phyloP scores from a whole-genome alignment of 768 basidiomycete species.

The Pulveroboletus sp. region DNA sequence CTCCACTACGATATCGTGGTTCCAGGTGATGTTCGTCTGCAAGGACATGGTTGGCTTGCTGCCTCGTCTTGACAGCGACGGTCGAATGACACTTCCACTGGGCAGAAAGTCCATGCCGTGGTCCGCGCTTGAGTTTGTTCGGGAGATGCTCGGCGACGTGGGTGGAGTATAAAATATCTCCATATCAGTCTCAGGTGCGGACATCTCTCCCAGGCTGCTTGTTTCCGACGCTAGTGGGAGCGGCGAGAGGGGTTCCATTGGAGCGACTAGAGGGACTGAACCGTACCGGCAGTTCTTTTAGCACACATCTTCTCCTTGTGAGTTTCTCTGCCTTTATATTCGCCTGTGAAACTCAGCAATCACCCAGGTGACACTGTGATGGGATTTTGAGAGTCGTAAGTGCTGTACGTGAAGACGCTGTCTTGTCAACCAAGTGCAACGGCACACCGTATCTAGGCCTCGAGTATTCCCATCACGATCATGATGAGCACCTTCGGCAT shows the following conservation, averaged over 20 bases:
- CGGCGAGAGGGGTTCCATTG: constrained; percentile 11
- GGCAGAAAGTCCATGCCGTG: constrained; percentile 9
- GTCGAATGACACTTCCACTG: constrained; percentile 25
- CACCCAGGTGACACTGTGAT: constrained; percentile 25
- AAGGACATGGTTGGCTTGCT: constrained; percentile 30
- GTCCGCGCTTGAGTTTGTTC: constrained; percentile 15
- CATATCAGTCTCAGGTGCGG: constrained; percentile 32
- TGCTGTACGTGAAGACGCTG: constrained; percentile 10
- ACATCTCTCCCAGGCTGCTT: constrained; percentile 25
- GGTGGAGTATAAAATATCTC: constrained; percentile 46
- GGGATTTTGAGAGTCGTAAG: constrained; percentile 9
- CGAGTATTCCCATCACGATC: constrained; percentile 18
- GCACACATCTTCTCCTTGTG: not conserved
- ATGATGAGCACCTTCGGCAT: constrained; percentile 15
- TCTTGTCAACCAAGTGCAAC: constrained; percentile 10
- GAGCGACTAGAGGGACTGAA: constrained; percentile 3
- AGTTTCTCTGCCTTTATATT: constrained; percentile 23
- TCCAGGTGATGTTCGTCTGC: constrained; percentile 35
- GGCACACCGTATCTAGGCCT: constrained; percentile 17
- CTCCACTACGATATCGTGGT: constrained; percentile 36
- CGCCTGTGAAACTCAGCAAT: constrained; percentile 12
- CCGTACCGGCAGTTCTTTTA: constrained; percentile 5
- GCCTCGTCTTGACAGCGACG: constrained; percentile 38
- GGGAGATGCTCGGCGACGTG: constrained; percentile 34
- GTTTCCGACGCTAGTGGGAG: constrained; percentile 9